phyloP scores from a whole-genome alignment of 148 eudicot species.

The Chenopodium formosanum region DNA sequence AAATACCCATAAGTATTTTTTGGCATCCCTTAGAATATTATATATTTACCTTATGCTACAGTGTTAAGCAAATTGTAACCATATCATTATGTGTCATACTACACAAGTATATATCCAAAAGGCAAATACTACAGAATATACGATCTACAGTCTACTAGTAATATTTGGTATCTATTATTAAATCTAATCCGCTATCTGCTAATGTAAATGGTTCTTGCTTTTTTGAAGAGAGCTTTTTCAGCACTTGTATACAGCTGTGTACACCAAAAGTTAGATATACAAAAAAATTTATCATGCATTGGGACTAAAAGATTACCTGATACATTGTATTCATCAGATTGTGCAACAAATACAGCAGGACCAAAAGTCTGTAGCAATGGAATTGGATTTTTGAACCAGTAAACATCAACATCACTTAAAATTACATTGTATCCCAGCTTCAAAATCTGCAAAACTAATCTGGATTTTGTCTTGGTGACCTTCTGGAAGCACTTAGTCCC shows the following conservation, averaged over 20 bases:
- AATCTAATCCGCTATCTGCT: background rate
- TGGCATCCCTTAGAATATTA: too few relatives aligned
- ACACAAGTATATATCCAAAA: background rate
- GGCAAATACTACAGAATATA: background rate
- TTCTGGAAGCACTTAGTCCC: slow-evolving; percentile 88
- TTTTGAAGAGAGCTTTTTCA: background rate
- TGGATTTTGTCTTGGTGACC: slow-evolving; percentile 88
- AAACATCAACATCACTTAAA: slow-evolving; percentile 89
- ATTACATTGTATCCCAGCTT: slow-evolving; percentile 82
- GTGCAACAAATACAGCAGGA: slow-evolving; percentile 72
- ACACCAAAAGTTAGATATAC: background rate
- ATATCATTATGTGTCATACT: background rate
- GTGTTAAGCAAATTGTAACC: background rate
- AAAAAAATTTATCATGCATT: background rate
- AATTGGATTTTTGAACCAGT: slow-evolving; percentile 90
- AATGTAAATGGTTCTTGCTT: background rate
- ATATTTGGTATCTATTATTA: background rate
- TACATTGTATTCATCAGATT: slow-evolving; percentile 81
- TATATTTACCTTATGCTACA: background rate
- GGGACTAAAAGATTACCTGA: slow-evolving; percentile 44
- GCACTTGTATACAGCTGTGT: background rate
- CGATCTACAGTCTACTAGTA: background rate
- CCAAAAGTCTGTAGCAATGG: slow-evolving; percentile 71
- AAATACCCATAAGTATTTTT: background rate
- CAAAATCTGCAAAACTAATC: slow-evolving; percentile 75